Conservation (phyloP, 2,329 filamentous ascomycete genomes). For the Monosporascus ibericus region DNA sequence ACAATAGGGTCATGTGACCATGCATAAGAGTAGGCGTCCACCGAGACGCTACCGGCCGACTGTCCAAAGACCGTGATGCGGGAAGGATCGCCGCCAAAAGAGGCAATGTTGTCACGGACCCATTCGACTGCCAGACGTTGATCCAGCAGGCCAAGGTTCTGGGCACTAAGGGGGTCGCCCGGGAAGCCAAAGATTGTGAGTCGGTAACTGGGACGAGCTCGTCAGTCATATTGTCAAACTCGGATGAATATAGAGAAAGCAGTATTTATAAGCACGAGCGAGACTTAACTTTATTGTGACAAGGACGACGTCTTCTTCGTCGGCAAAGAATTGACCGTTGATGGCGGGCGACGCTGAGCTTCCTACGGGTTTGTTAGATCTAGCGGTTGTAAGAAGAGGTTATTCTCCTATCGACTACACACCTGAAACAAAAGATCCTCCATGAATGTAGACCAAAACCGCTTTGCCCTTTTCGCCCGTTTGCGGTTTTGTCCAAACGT, state of each 20-base stretch:
- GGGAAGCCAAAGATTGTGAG: slow-evolving; percentile 10
- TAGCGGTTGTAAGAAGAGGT: no score
- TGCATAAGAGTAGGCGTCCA: slow-evolving; percentile 8
- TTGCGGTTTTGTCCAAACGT: slow-evolving; percentile 1
- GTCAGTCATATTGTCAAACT: no score
- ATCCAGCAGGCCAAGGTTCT: slow-evolving; percentile 2
- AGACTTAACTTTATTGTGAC: background rate
- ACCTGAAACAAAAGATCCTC: background rate
- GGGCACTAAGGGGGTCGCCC: background rate
- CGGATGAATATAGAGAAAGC: no score
- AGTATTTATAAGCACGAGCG: no score
- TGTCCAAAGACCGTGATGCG: slow-evolving; percentile 10
- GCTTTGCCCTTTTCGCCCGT: background rate
- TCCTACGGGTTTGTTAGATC: background rate
- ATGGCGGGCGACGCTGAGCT: background rate
- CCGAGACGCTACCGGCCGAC: slow-evolving; percentile 9
- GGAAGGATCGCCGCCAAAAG: slow-evolving; percentile 3
- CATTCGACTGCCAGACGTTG: slow-evolving; percentile 2
- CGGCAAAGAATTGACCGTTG: slow-evolving; percentile 2
- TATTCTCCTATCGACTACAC: no score
- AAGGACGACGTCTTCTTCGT: slow-evolving; percentile 1
- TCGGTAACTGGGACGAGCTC: background rate
- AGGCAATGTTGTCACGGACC: slow-evolving; percentile 4
- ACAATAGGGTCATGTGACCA: background rate
- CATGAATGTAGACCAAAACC: slow-evolving; percentile 2